Conservation (phyloP, 148 eudicot species). For the Camellia granthamiana region DNA sequence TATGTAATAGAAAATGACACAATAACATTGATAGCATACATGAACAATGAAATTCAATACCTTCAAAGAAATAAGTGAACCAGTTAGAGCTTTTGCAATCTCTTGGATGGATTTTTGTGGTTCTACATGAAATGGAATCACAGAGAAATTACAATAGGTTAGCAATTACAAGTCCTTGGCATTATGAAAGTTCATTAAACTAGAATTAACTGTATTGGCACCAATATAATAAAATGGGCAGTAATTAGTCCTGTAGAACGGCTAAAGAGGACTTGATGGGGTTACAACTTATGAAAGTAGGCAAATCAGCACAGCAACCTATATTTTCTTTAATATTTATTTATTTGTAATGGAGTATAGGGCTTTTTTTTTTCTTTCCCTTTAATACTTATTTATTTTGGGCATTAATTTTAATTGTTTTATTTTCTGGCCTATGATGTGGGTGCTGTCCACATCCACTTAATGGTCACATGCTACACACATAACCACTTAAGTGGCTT, state of each 20-base stretch:
- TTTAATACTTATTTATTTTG: no score
- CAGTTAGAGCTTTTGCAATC: slow-evolving; percentile 68
- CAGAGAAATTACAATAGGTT: not conserved
- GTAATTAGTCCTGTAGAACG: not conserved
- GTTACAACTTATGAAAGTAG: not conserved
- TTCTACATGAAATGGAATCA: slow-evolving; percentile 46
- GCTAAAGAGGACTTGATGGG: not conserved
- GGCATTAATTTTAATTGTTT: no score
- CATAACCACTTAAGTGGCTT: no score
- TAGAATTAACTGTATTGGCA: not conserved
- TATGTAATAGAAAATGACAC: not conserved
- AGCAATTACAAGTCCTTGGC: slow-evolving; percentile 10
- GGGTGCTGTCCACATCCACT: no score
- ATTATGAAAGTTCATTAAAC: not conserved
- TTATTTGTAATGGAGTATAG: no score
- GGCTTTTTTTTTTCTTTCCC: no score
- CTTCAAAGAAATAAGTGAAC: slow-evolving; percentile 73
- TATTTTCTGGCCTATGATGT: no score
- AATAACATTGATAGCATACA: not conserved
- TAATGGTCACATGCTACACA: no score
- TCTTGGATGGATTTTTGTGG: slow-evolving; percentile 67
- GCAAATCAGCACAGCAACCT: not conserved
- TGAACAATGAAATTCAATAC: slow-evolving; percentile 30
- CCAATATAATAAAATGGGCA: not conserved
- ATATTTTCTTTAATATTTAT: no score